A percentile compares a stretch with the other conserved stretches of the same genome.
phyloP scores from a whole-genome alignment of 805 yeast species.

The Saccharomycopsis vini region DNA sequence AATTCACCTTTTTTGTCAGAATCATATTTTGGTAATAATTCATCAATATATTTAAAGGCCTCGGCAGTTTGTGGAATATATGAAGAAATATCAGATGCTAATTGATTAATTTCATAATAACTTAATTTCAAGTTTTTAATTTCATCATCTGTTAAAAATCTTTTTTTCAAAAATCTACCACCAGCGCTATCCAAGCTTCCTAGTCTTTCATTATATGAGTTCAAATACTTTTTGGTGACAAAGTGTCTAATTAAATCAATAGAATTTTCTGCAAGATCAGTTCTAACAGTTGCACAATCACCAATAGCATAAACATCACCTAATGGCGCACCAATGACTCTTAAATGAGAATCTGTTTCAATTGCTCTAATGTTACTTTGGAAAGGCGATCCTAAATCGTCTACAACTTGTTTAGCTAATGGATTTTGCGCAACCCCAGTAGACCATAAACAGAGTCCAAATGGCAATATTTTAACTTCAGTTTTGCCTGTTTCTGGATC shows the following conservation, averaged over 20 bases:
- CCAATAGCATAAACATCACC: slow-evolving; percentile 69
- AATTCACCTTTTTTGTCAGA: slow-evolving; percentile 38
- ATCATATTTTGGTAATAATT: slow-evolving; percentile 46
- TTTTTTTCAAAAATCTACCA: slow-evolving; percentile 18
- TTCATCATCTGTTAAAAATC: slow-evolving; percentile 40
- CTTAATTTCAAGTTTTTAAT: slow-evolving; percentile 40
- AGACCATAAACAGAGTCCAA: slow-evolving; percentile 66
- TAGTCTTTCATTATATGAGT: slow-evolving; percentile 25
- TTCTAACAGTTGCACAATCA: slow-evolving; percentile 60
- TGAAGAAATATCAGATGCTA: slow-evolving; percentile 39
- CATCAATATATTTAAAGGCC: slow-evolving; percentile 42
- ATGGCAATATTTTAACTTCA: slow-evolving; percentile 43
- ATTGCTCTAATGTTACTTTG: slow-evolving; percentile 64
- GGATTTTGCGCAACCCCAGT: slow-evolving; percentile 67
- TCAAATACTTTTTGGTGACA: slow-evolving; percentile 32
- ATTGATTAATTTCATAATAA: slow-evolving; percentile 38
- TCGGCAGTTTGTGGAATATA: slow-evolving; percentile 52
- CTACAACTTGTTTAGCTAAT: slow-evolving; percentile 46
- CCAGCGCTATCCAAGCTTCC: slow-evolving; percentile 18
- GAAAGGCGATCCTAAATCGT: slow-evolving; percentile 32
- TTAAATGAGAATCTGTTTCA: slow-evolving; percentile 64
- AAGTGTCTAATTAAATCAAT: slow-evolving; percentile 40
- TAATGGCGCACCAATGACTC: slow-evolving; percentile 58
- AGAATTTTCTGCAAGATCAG: slow-evolving; percentile 48
- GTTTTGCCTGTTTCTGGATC: slow-evolving; percentile 32